phyloP scores from a whole-genome alignment of 2,329 filamentous ascomycete genomes.

The Diaporthe sp. region DNA sequence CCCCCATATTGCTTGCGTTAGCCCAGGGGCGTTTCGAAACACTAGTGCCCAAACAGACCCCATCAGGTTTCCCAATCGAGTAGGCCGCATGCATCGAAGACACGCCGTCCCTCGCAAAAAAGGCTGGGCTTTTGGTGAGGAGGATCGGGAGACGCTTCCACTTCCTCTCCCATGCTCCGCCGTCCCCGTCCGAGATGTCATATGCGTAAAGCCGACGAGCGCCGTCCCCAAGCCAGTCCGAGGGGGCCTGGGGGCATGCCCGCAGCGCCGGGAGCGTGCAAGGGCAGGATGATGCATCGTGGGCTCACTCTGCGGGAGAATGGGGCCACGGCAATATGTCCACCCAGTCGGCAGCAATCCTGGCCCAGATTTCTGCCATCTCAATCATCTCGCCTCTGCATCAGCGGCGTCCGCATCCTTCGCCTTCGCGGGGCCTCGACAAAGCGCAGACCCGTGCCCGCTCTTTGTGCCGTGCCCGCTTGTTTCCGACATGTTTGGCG shows the following conservation, averaged over 20 bases:
- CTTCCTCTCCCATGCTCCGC: conserved; percentile 24
- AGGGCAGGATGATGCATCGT: conserved; percentile 9
- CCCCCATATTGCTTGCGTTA: conserved; percentile 30
- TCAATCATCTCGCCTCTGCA: conserved; percentile 27
- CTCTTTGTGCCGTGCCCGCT: background rate
- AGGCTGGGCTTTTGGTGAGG: conserved; percentile 1
- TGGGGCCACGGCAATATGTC: conserved; percentile 21
- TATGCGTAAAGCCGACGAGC: conserved; percentile 9
- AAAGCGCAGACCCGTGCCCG: conserved; percentile 10
- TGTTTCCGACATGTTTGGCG: conserved; percentile 4
- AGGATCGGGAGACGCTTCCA: conserved; percentile 20
- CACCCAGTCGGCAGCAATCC: conserved; percentile 11
- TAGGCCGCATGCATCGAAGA: conserved; percentile 18
- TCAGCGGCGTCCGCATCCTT: conserved; percentile 1
- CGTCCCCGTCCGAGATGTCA: conserved; percentile 18
- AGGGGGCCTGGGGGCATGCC: conserved; percentile 6
- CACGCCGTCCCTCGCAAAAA: background rate
- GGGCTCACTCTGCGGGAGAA: conserved; percentile 24
- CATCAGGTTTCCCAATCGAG: conserved; percentile 26
- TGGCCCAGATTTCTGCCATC: conserved; percentile 20
- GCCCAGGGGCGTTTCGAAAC: conserved; percentile 31
- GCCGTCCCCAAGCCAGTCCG: conserved; percentile 11
- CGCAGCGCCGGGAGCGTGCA: conserved; percentile 11
- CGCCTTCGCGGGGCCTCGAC: conserved; percentile 10
- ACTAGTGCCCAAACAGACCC: conserved; percentile 20